phyloP scores from a whole-genome alignment of 345 rosid genomes.

The Aethionema arabicum region DNA sequence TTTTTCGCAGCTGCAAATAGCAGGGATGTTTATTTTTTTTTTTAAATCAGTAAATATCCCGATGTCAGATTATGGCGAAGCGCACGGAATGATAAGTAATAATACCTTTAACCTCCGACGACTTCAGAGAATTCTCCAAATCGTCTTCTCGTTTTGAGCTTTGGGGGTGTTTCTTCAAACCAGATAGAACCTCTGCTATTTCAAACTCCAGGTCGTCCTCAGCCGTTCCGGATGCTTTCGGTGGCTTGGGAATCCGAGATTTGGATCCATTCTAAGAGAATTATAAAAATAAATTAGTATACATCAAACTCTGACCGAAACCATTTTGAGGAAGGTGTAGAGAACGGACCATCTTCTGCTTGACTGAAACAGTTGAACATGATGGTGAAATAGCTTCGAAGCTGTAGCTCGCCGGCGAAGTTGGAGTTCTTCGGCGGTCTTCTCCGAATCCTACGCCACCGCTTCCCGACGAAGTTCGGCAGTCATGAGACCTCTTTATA shows the following conservation, averaged over 20 bases:
- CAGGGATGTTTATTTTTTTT: neutral
- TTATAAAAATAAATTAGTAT: neutral
- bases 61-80: neutral
- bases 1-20: conserved; percentile 39
- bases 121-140: conserved; percentile 7
- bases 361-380: conserved; percentile 45
- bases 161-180: conserved; percentile 48
- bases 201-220: conserved; percentile 65
- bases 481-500: conserved; percentile 55
- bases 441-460: conserved; percentile 45
- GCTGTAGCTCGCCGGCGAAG: conserved; percentile 46
- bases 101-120: conserved; percentile 35
- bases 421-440: conserved; percentile 38
- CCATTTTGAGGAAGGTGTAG: neutral
- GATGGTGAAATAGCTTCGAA: conserved; percentile 45
- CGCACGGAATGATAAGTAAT: neutral
- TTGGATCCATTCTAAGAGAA: conserved; percentile 41
- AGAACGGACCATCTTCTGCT: conserved; percentile 47
- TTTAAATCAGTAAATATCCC: neutral
- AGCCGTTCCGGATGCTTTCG: conserved; percentile 39
- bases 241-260: conserved; percentile 41
- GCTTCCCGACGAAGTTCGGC: conserved; percentile 45
- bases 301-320: conserved; percentile 2
- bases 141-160: conserved; percentile 36
- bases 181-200: conserved; percentile 61